Evolutionary conservation across 2,329 filamentous ascomycete species (phyloP).

Genomic region (Hypoxylon sp.): DNA sequence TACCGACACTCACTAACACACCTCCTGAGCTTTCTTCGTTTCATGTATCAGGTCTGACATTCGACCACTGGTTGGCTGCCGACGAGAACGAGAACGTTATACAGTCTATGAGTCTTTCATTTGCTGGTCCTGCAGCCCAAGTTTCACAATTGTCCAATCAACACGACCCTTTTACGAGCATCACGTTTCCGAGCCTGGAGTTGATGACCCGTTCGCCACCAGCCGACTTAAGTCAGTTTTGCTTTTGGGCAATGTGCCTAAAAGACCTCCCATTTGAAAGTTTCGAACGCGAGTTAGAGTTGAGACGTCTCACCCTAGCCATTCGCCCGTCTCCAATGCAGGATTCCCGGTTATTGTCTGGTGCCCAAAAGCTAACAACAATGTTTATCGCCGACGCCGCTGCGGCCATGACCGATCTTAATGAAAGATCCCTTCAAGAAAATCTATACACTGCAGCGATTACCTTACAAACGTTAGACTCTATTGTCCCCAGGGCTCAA

Average conservation of each 20-base stretch:
- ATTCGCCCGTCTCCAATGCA: conserved; percentile 19
- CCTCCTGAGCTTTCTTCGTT: not conserved
- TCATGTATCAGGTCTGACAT: not conserved
- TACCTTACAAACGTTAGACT: conserved; percentile 16
- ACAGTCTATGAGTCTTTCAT: not conserved
- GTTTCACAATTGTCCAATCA: conserved; percentile 2
- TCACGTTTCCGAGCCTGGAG: not conserved
- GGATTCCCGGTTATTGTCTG: conserved; percentile 8
- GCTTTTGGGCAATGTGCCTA: not conserved
- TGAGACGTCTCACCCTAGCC: conserved; percentile 1
- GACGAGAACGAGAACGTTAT: not conserved
- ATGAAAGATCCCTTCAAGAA: not conserved
- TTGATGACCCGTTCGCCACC: not conserved
- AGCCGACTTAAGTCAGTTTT: not conserved
- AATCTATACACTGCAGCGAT: conserved; percentile 5
- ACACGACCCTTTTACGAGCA: not conserved
- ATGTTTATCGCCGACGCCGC: conserved; percentile 19
- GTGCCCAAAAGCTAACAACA: not conserved
- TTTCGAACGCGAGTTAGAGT: conserved; percentile 20
- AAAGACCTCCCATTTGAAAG: conserved; percentile 26
- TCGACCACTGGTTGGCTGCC: not conserved
- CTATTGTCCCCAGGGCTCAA: conserved; percentile 3
- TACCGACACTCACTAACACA: not conserved
- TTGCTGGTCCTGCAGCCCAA: not conserved
- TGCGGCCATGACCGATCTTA: conserved; percentile 8